These are phyloP conservation scores for Ogataea methylovora DNA, from an alignment of 805 yeast species.

Conservation along the genomic window DNA sequence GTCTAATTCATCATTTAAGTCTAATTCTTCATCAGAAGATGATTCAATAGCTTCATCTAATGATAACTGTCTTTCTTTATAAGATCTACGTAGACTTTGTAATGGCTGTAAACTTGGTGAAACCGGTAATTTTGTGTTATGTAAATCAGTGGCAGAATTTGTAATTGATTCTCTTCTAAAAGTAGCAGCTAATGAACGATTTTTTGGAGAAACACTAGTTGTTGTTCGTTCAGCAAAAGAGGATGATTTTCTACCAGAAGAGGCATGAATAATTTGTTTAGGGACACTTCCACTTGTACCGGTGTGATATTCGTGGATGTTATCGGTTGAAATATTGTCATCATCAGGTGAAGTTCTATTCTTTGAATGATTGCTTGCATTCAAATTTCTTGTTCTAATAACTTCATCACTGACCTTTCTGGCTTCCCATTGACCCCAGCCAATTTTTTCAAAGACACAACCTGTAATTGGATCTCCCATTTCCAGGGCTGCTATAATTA, in stretches of 20 bases:
- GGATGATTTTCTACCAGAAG: too few species aligned
- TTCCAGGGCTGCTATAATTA: constrained; percentile 85
- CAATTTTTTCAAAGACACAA: constrained; percentile 82
- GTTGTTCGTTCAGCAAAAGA: too few species aligned
- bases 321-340: too few species aligned
- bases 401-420: constrained; percentile 31
- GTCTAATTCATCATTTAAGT: constrained; percentile 29
- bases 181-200: constrained; percentile 3
- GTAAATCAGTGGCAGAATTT: constrained; percentile 34
- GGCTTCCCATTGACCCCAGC: constrained; percentile 98
- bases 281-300: too few species aligned
- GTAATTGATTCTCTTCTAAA: constrained; percentile 47
- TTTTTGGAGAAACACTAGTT: constrained; percentile 14
- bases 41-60: constrained; percentile 32
- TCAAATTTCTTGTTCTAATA: constrained; percentile 12
- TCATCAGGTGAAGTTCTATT: too few species aligned
- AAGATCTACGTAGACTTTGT: constrained; percentile 22
- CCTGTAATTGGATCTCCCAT: constrained; percentile 52
- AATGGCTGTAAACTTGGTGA: constrained; percentile 26
- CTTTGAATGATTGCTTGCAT: constrained; percentile 7
- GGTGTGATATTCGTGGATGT: too few species aligned
- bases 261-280: too few species aligned
- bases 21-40: constrained; percentile 29
- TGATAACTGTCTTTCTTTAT: constrained; percentile 20
- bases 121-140: constrained; percentile 37